Base-by-base conservation (phyloP, 208 protist species). In the Leishmania turanica region DNA sequence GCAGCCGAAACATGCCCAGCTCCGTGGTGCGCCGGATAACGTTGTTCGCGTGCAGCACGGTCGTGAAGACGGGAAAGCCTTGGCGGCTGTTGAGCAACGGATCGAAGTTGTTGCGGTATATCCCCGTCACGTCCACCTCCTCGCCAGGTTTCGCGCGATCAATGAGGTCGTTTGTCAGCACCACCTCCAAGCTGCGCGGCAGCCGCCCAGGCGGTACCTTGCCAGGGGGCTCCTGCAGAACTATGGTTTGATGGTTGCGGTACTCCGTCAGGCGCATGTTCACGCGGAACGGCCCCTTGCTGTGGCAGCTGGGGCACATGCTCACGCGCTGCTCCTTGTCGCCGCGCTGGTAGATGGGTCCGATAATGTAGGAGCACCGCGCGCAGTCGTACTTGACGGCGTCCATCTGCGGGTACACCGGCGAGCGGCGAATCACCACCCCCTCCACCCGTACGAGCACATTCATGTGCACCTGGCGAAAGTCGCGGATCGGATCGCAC, bases 11-110 rank as follows among this genome's bases (percentile, higher is more conserved):
- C 56, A 87, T 82, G 11, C 91, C 92, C 21, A 97, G 90, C 82
- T 98, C 91, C 45, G 98, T 93, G 40, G 96, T 96, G 42, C 95
- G 96, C 42, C 97, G 98, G 11, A 93, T 82, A 3, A 99, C 92
- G 69, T 99, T 96, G 88, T 99, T 99, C 3, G 99, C 99, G 87
- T 99, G 99, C 58, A 99, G 95, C 15, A 99, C 83, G 8, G 99
- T 99, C 0, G 97, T 95, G 82, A 99, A 99, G 9, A 99, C 99
- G 37, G 99, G 99, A 87, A 99, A 99, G 75, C 99, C 99, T 75
- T 99, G 95, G 56, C 97, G 91, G 64, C 89, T 94, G 92, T 99
- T 99, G 15, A 99, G 90, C n/a, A 97, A 85, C 1, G 97, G 85
- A 85, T 99, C 99, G 93, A 99, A 99, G 83, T 98, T 99, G 89